phyloP scores from a whole-genome alignment of 805 yeast genomes.

The Wickerhamomyces queroliae region DNA sequence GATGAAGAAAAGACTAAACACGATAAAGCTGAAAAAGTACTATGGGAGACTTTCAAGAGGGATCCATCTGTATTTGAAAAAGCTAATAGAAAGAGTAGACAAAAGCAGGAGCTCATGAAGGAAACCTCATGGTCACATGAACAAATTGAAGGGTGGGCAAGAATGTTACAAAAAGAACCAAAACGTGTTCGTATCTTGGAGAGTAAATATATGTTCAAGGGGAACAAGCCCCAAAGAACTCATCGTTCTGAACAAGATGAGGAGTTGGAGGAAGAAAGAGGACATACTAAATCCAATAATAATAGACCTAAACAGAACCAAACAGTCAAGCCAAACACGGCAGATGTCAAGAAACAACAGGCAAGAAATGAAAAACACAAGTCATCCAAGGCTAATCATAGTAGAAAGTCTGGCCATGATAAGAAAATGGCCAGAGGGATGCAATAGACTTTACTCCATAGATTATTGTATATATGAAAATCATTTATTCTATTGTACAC shows the following conservation, averaged over 20 bases:
- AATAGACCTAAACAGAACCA: constrained; percentile 7
- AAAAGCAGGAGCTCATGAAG: constrained; percentile 44
- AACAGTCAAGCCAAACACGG: not conserved
- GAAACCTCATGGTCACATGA: constrained; percentile 76
- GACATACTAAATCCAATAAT: constrained; percentile 2
- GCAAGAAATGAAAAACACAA: constrained; percentile 50
- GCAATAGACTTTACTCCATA: not conserved
- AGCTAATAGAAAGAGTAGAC: constrained; percentile 41
- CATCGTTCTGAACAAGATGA: constrained; percentile 9
- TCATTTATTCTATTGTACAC: not conserved
- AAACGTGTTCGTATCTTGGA: constrained; percentile 56
- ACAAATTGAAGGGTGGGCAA: constrained; percentile 91
- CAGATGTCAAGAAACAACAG: constrained; percentile 26
- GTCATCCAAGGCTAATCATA: constrained; percentile 56
- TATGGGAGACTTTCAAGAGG: constrained; percentile 51
- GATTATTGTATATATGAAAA: not conserved
- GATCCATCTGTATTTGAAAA: constrained; percentile 45
- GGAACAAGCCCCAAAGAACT: constrained; percentile 27
- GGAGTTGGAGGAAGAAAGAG: constrained; percentile 7
- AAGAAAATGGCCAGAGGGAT: constrained; percentile 36
- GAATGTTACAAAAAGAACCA: constrained; percentile 66
- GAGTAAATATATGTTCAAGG: constrained; percentile 49
- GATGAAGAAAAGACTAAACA: constrained; percentile 12
- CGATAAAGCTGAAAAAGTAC: constrained; percentile 43
- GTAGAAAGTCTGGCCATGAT: constrained; percentile 56